Base-by-base conservation (phyloP, 1,284 basidiomycete genomes). In the Puccinia polysora region DNA sequence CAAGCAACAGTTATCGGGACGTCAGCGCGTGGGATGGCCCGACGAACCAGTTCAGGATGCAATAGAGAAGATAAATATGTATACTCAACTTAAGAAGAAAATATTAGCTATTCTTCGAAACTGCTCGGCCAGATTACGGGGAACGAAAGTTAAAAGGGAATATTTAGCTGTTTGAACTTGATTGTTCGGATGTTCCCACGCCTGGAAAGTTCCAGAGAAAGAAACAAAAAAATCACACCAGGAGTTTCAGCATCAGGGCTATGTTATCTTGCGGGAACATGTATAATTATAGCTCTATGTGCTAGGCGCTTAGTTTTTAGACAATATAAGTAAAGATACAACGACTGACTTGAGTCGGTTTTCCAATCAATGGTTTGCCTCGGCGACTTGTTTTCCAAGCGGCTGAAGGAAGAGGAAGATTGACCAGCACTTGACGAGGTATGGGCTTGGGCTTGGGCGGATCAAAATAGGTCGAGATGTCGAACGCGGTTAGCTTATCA, bases 101-200 rank as follows among this genome's bases (percentile, higher is more conserved):
- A 78, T 81, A 81, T 95, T 94, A 53, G 91, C 91, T 73, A 93
- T 83, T 59, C 91, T 85, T 65, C 91, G 83, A 79, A 93, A 94
- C 82, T 93, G 90, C 81, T 95, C 91, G 69, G 94, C 83, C 75
- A 95, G 79, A 80, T 95, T 95, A 73, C 90, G 83, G 15, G 91
- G 91, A 7, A 94, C 73, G 80, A 94, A 95, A 0, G 91, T 94
- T 79, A 95, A 76, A 76, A 95, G 78, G 74, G 90, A 91, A 83
- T 95, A 95, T 82, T 95, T 95, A 75, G 88, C 89, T 8, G 92
- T 95, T 78, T 95, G 87, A 80, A 93, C 90, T 81, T 96, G 92
- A 81, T 94, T 96, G 1, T 88, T 84, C 53, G 83, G 78, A 78
- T 88, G 90, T n/a, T n/a, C n/a, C n/a, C n/a, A n/a, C n/a, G n/a